Base-by-base conservation (phyloP, 2,329 filamentous ascomycete genomes). In the Colletotrichum cordylinicola region DNA sequence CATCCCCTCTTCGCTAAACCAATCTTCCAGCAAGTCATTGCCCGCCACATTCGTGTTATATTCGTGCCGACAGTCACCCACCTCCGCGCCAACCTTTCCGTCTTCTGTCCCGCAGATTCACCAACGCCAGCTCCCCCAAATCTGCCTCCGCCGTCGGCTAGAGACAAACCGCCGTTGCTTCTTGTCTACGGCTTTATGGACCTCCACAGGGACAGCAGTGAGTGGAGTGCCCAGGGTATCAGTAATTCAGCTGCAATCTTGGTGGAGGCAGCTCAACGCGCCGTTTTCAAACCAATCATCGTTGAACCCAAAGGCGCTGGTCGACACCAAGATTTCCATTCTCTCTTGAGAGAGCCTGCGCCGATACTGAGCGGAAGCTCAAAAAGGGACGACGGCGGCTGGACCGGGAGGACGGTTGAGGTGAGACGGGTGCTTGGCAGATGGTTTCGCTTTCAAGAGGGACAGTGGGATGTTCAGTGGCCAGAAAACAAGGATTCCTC, bases 61-160 rank as follows among this genome's bases (percentile, higher is more conserved):
- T 98, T 98, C 84, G 90, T 92, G 70, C 92, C 95, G 0, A 95
- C 94, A 4, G 89, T 97, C 70, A 92, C 94, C 27, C 93, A 94
- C 82, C 90, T 98, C 8, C 93, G 95, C 70, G 95, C 95, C 43
- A 95, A 93, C 80, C 88, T 98, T 21, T 88, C 93, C 56, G 88
- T 91, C 67, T 89, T 91, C 75, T 85, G 85, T 21, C 77, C 83
- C 4, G 78, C 79, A 2, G 82, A 85, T 71, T 85, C 86, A 10
- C 82, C 79, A 18, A 79, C 87, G 1, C 76, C 83, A 0, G 74
- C 85, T 4, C 88, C 88, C 3, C 86, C 86, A 15, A 77, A 77
- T 18, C 55, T 52, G 78, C 80, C 66, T 43, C 75, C 33, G 33
- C 37, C 65, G 3, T 29, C 56, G 13, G 24, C 33, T 52, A 74